Evolutionary conservation across 1,139 yeast genomes (phyloP).

Genomic region (Yamadazyma aaseri): DNA sequence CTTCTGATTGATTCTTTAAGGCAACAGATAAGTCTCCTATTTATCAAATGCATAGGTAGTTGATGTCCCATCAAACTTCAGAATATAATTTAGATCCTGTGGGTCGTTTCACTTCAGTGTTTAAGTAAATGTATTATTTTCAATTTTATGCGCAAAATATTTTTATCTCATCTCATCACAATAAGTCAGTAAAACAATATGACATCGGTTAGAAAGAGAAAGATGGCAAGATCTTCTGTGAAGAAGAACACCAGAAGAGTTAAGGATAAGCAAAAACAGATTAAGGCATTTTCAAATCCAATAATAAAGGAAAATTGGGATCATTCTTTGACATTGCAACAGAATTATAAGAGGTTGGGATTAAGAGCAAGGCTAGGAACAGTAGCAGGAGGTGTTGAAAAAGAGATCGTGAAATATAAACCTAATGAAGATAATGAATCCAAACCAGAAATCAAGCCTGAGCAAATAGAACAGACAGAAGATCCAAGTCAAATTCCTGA

Average conservation of each 20-base stretch:
- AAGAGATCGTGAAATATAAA: slow-evolving; percentile 28
- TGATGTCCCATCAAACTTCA: slow-evolving; percentile 4
- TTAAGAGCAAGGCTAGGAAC: slow-evolving; percentile 63
- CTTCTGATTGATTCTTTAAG: too few species aligned
- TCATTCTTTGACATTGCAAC: slow-evolving; percentile 71
- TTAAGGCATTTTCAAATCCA: slow-evolving; percentile 68
- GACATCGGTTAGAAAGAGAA: slow-evolving; percentile 86
- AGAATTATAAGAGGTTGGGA: slow-evolving; percentile 80
- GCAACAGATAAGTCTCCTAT: too few species aligned
- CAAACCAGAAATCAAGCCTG: slow-evolving; percentile 29
- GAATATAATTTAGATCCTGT: too few species aligned
- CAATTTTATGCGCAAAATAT: slow-evolving; percentile 4
- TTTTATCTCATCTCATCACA: slow-evolving; percentile 10
- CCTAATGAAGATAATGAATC: slow-evolving; percentile 20
- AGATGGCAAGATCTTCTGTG: slow-evolving; percentile 72
- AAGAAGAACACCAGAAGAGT: slow-evolving; percentile 64
- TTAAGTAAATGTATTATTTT: slow-evolving; percentile 1
- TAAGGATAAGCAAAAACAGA: slow-evolving; percentile 66
- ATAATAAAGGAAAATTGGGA: slow-evolving; percentile 93
- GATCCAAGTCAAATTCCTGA: slow-evolving; percentile 63
- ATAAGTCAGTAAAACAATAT: slow-evolving; percentile 33
- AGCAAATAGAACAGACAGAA: slow-evolving; percentile 41
- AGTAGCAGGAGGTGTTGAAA: slow-evolving; percentile 68
- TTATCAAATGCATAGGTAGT: too few species aligned
- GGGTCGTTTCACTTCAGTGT: background rate